Conservation (phyloP, 257 asterid species). For the Jaltomata sinuosa region DNA sequence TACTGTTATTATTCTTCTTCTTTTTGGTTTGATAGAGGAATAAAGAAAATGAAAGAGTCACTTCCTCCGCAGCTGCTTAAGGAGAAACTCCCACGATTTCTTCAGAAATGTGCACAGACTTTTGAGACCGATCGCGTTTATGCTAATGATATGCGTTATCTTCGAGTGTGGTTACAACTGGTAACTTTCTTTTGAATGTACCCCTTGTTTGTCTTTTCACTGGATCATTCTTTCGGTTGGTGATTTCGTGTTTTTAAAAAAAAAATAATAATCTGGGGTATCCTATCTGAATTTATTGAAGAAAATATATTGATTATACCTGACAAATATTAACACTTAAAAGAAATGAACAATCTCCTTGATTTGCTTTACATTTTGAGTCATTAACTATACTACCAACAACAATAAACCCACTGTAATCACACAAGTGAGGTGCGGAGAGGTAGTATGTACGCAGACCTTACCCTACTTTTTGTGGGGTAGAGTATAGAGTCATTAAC, state of each 20-base stretch:
- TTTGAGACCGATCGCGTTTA: conserved; percentile 64
- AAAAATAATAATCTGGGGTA: no score
- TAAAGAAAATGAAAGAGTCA: conserved; percentile 60
- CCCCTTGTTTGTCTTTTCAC: not conserved
- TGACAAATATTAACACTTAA: not conserved
- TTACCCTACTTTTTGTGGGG: no score
- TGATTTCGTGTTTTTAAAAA: no score
- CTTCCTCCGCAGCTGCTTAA: conserved; percentile 64
- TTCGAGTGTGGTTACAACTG: conserved; percentile 92
- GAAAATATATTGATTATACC: not conserved
- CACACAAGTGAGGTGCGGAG: no score
- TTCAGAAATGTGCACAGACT: conserved; percentile 84
- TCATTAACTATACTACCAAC: no score
- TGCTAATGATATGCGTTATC: conserved; percentile 79
- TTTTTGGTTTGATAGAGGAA: conserved; percentile 65
- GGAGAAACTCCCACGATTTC: conserved; percentile 89
- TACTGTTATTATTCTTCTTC: no score
- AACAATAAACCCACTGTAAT: no score
- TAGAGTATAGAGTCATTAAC: no score
- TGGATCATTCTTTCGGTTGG: not conserved
- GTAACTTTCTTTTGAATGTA: conserved; percentile 36
- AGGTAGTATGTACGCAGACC: no score
- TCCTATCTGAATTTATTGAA: not conserved
- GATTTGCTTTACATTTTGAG: not conserved
- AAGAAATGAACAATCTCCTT: not conserved